Percentiles rank a stretch among this genome's conserved stretches.
These are phyloP conservation scores for Agastache rugosa DNA, from an alignment of 257 asterid species.

Conservation along the genomic window DNA sequence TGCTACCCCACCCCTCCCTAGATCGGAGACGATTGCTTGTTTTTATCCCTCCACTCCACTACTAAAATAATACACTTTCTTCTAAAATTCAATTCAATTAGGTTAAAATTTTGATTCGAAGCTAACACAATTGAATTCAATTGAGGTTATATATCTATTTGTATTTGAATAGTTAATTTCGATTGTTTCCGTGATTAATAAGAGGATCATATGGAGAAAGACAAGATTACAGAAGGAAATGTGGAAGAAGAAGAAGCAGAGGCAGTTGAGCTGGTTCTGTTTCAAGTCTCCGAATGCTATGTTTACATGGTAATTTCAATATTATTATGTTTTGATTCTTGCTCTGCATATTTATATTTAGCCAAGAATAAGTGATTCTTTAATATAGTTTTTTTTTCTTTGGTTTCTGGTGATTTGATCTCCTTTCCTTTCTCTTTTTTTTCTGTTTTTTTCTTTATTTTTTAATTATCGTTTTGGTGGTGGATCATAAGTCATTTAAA, in stretches of 20 bases:
- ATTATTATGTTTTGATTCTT: constrained; percentile 11
- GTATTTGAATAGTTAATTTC: not conserved
- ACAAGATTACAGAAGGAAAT: constrained; percentile 46
- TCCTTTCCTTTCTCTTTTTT: not conserved
- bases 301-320: constrained; percentile 73
- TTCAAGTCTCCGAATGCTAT: constrained; percentile 89
- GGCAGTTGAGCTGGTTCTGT: constrained; percentile 67
- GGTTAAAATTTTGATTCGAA: not conserved
- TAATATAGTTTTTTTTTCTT: too few species aligned
- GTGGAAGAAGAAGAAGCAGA: constrained; percentile 55
- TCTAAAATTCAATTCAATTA: constrained; percentile 26
- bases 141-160: constrained; percentile 24
- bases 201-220: constrained; percentile 59
- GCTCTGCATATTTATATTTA: constrained; percentile 19
- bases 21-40: constrained; percentile 35
- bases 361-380: not conserved
- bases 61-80: constrained; percentile 15
- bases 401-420: constrained; percentile 31
- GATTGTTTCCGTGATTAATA: not conserved
- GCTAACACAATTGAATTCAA: constrained; percentile 20
- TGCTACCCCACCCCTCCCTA: constrained; percentile 26
- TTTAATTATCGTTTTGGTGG: not conserved
- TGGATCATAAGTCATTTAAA: not conserved
- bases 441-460: not conserved
- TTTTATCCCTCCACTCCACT: not conserved